Percentiles rank a stretch among this genome's conserved stretches.
phyloP scores from a whole-genome alignment of 208 protist species.

The Crithidia fasciculata region DNA sequence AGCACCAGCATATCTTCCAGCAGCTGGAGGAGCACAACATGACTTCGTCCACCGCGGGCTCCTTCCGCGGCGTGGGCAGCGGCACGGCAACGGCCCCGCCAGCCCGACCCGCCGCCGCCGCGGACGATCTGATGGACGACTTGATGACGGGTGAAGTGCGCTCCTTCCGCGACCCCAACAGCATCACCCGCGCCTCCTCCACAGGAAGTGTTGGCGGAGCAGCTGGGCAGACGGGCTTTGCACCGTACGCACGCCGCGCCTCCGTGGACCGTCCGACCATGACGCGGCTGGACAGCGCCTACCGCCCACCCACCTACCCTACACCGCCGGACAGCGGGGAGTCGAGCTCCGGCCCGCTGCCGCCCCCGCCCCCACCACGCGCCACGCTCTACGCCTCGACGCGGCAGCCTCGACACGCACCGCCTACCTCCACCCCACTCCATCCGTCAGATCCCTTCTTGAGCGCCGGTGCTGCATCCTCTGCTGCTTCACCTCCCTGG shows the following conservation, averaged over 20 bases:
- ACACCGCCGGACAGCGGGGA: background rate
- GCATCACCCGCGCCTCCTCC: constrained; percentile 51
- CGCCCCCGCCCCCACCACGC: constrained; percentile 19
- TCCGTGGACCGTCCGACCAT: constrained; percentile 16
- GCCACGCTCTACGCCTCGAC: constrained; percentile 22
- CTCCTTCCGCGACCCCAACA: constrained; percentile 69
- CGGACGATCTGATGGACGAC: constrained; percentile 39
- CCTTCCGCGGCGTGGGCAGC: background rate
- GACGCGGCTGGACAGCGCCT: constrained; percentile 18
- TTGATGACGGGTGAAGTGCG: constrained; percentile 74
- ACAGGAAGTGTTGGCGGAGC: constrained; percentile 27
- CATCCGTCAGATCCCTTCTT: too few relatives aligned
- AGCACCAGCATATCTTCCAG: constrained; percentile 37
- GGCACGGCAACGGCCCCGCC: background rate
- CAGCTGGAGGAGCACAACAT: constrained; percentile 37
- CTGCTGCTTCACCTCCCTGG: background rate
- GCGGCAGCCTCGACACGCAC: background rate
- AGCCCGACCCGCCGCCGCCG: background rate
- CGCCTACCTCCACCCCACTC: too few relatives aligned
- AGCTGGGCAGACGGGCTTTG: background rate
- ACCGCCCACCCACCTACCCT: constrained; percentile 22
- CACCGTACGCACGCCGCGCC: constrained; percentile 11
- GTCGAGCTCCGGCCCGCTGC: background rate
- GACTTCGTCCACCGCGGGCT: constrained; percentile 8
- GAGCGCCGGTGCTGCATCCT: too few relatives aligned